phyloP scores from a whole-genome alignment of 768 basidiomycete species.

The Kwoniella sp. region DNA sequence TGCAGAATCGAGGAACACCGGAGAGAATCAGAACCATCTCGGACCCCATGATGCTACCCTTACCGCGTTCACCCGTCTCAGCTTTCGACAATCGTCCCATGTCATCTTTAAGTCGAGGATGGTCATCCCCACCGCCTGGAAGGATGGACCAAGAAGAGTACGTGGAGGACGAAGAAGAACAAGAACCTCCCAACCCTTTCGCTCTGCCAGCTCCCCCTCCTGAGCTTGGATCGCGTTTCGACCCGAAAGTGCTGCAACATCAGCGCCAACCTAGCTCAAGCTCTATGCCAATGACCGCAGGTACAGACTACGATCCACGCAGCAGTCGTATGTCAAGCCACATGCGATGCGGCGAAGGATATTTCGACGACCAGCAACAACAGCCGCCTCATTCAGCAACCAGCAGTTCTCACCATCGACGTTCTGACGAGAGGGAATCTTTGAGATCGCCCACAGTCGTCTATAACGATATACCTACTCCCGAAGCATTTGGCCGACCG shows the following conservation, averaged over 20 bases:
- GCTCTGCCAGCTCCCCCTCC: conserved; percentile 67
- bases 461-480: conserved; percentile 38
- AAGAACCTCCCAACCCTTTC: conserved; percentile 63
- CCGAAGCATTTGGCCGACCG: conserved; percentile 42
- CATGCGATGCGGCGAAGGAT: background rate
- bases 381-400: background rate
- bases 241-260: conserved; percentile 66
- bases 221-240: conserved; percentile 70
- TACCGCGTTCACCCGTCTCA: conserved; percentile 32
- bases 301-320: background rate
- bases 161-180: background rate
- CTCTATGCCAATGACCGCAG: background rate
- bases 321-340: background rate
- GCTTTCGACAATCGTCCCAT: conserved; percentile 6
- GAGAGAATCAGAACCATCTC: conserved; percentile 10
- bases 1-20: background rate
- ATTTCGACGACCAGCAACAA: background rate
- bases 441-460: background rate
- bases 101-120: conserved; percentile 10
- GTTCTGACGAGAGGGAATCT: background rate
- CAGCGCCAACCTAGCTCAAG: conserved; percentile 12
- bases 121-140: conserved; percentile 11
- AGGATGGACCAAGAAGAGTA: conserved; percentile 9
- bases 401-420: background rate
- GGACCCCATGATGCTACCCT: conserved; percentile 37